phyloP scores from a whole-genome alignment of 441 rosid species.

The Adansonia gregorii region DNA sequence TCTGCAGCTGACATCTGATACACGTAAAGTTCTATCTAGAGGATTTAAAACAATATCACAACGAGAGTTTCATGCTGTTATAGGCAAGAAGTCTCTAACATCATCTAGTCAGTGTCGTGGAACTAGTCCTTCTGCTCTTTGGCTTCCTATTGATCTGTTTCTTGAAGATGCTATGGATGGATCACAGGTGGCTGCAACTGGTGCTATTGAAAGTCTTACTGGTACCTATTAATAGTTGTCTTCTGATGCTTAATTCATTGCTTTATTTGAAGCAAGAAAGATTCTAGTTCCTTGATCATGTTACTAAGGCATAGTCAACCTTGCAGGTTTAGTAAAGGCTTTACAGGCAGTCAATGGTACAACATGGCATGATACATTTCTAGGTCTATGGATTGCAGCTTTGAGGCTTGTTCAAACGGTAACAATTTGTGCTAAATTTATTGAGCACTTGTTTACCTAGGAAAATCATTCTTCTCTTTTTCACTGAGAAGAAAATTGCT shows the following conservation, averaged over 20 bases:
- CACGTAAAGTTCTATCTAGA: slow-evolving; percentile 42
- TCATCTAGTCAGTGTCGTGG: slow-evolving; percentile 74
- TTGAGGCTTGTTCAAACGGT: slow-evolving; percentile 97
- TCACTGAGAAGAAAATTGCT: slow-evolving; percentile 1
- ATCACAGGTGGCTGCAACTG: slow-evolving; percentile 63
- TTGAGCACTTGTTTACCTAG: slow-evolving; percentile 12
- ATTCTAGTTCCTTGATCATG: slow-evolving; percentile 24
- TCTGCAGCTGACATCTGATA: slow-evolving; percentile 62
- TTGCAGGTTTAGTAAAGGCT: slow-evolving; percentile 91
- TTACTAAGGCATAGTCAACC: slow-evolving; percentile 36
- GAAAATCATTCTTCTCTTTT: slow-evolving; percentile 6
- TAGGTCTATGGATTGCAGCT: slow-evolving; percentile 93
- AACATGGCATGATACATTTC: slow-evolving; percentile 89
- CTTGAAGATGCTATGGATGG: slow-evolving; percentile 94
- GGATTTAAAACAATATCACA: slow-evolving; percentile 53
- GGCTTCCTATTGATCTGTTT: slow-evolving; percentile 97
- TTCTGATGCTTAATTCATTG: slow-evolving; percentile 29
- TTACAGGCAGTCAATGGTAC: slow-evolving; percentile 79
- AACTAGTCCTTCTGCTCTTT: slow-evolving; percentile 67
- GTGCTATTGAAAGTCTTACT: slow-evolving; percentile 71
- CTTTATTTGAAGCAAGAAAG: slow-evolving; percentile 23
- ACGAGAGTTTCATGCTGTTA: slow-evolving; percentile 58
- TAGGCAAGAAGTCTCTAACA: slow-evolving; percentile 59
- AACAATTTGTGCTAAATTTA: slow-evolving; percentile 39
- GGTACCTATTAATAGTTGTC: slow-evolving; percentile 52